phyloP scores from a whole-genome alignment of 768 basidiomycete genomes.

The Boletus insuetus region DNA sequence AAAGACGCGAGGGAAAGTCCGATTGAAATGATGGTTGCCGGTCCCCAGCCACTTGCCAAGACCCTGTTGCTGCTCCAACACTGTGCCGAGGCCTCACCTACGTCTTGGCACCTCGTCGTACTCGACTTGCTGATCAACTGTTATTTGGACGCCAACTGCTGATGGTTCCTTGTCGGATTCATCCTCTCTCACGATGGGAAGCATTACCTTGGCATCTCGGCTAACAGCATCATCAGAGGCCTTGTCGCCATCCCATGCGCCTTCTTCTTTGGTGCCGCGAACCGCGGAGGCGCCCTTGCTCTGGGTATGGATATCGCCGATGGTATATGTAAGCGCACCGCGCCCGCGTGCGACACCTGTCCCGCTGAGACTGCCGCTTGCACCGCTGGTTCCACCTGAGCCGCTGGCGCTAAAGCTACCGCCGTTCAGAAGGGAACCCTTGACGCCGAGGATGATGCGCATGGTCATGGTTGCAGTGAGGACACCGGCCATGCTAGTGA shows the following conservation, averaged over 20 bases:
- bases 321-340: conserved; percentile 35
- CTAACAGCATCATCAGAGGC: conserved; percentile 38
- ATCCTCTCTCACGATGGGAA: conserved; percentile 34
- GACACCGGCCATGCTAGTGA: conserved; percentile 83
- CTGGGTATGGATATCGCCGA: conserved; percentile 50
- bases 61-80: not conserved
- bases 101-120: conserved; percentile 37
- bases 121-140: conserved; percentile 54
- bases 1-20: not conserved
- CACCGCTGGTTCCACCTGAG: conserved; percentile 43
- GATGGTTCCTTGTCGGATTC: conserved; percentile 20
- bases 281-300: conserved; percentile 49
- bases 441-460: conserved; percentile 80
- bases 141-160: conserved; percentile 53
- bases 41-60: no score
- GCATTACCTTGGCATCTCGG: conserved; percentile 35
- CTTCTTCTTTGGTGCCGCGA: conserved; percentile 40
- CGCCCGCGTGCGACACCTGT: conserved; percentile 28
- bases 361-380: conserved; percentile 39
- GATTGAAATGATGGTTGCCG: no score
- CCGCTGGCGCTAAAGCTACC: conserved; percentile 65
- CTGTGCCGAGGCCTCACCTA: conserved; percentile 6
- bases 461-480: conserved; percentile 87
- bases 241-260: conserved; percentile 35
- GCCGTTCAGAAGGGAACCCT: conserved; percentile 69